Base-by-base conservation (phyloP, 148 eudicot species). In the Amaranthus hypochondriacus region DNA sequence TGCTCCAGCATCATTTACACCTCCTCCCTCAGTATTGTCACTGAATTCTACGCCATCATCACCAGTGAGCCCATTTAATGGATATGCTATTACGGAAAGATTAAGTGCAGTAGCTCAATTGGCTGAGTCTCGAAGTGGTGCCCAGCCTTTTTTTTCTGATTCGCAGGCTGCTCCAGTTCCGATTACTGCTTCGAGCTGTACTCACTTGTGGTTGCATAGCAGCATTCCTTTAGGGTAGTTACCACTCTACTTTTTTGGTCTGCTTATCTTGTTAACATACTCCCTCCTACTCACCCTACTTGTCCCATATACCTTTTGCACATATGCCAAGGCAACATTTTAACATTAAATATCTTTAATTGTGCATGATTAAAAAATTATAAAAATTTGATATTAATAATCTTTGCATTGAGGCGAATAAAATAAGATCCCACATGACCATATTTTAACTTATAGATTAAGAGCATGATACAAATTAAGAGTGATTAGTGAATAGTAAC, bases 171-270 rank as follows among this genome's bases (percentile, higher is more conserved):
- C 78, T 81, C 83, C 89, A 68, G 76, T 79, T 75, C 96, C 96
- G 65, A 78, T 83, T 21, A 78, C 89, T 77, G 96, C 89, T 78
- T 76, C 82, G 88, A 86, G 89, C 75, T 90, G 96, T 78, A 90
- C 90, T 43, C 99, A 95, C 80, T 81, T 95, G 74, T 95, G 97
- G 94, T 83, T 95, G 87, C 97, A 95, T 80, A 95, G 99, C 73
- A 86, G 92, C 81, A 90, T 92, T 81, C 99, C 99, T 47, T 76
- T 95, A 49, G 97, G 99, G 99, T 95, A 95, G 71, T 43, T 51
- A 5, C 73, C 62, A 62, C 43, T 74, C 13, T 56, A 48, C 69
- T 66, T 47, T 28, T n/a, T 70, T 48, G 70, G 48, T 53, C 56
- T n/a, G 51, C 51, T 62, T 52, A 63, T 10, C 56, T 58, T 71